Evolutionary conservation across 2,329 filamentous ascomycete species (phyloP), one percentile per base, ranked within the genome.

Genomic region (Aspergillus nomiae): DNA sequence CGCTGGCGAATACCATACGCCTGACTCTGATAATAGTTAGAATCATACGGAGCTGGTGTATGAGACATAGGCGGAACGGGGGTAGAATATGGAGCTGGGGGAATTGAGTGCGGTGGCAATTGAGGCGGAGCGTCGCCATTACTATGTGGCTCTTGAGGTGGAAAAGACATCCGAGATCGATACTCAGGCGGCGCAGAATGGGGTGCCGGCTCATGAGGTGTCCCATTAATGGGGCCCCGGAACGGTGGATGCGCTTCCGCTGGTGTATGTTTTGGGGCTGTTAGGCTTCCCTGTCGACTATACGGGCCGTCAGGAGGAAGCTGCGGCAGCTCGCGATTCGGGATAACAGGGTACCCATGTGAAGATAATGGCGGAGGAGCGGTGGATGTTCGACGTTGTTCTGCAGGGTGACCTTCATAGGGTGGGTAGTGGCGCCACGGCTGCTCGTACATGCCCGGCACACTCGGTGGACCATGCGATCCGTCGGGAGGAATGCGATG

Each of bases 321-420:
- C 59, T 76, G 76, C 28, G 74, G 76, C 11, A 78, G 66, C 56
- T 78, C 75, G 32, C 76, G 74, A 59, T 69, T 73, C 26, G 72
- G 71, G 16, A 73, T 75, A 32, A 71, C 69, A 12, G 72, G 68
- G 59, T 75, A 77, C 43, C 64, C 64, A 65, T 71, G 73, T 2
- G 71, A 64, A 24, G 71, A 69, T n/a, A 75, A 50, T 28, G 73
- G 66, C 60, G 75, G 74, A 45, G 71, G 64, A 38, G 69, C 66
- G 41, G 65, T 68, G 11, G 76, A 71, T 16, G 70, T 64, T 32
- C 75, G 76, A 48, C 74, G 74, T 36, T 72, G 66, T 34, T 74
- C 74, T 7, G 70, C 59, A 58, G 67, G 64, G 58, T 74, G 71
- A n/a, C 56, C 60, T 21, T 77, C 76, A 58, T 71, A 75, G 11